phyloP scores from a whole-genome alignment of 2,329 filamentous ascomycete species.

The Ceratocystis albifundus region DNA sequence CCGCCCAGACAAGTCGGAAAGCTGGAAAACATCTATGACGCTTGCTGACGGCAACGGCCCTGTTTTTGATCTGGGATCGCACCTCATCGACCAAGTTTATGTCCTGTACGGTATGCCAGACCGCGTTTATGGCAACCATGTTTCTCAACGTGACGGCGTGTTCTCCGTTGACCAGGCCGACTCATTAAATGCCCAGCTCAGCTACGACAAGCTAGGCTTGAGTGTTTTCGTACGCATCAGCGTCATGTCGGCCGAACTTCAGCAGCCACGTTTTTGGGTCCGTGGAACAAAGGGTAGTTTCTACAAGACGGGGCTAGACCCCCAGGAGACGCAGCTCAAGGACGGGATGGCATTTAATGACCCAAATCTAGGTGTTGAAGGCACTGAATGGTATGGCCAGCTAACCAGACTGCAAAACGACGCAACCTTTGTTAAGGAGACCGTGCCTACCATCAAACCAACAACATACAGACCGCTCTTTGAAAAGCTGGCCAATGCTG shows the following conservation, averaged over 20 bases:
- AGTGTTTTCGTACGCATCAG: slow-evolving; percentile 59
- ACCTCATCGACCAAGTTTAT: slow-evolving; percentile 65
- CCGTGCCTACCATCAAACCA: slow-evolving; percentile 49
- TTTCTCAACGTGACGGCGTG: slow-evolving; percentile 48
- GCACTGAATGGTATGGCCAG: slow-evolving; percentile 43
- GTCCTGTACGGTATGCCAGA: slow-evolving; percentile 57
- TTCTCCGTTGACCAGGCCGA: slow-evolving; percentile 41
- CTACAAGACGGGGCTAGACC: slow-evolving; percentile 59
- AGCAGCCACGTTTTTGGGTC: slow-evolving; percentile 67
- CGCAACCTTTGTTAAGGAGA: slow-evolving; percentile 39
- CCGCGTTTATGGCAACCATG: slow-evolving; percentile 54
- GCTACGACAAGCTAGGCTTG: slow-evolving; percentile 47
- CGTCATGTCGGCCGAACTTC: slow-evolving; percentile 55
- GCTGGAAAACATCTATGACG: slow-evolving; percentile 54
- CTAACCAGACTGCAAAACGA: slow-evolving; percentile 45
- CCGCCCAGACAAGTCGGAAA: slow-evolving; percentile 42
- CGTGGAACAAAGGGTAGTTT: slow-evolving; percentile 63
- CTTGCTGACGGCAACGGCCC: slow-evolving; percentile 53
- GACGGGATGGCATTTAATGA: slow-evolving; percentile 51
- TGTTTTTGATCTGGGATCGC: slow-evolving; percentile 64
- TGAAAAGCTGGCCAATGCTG: slow-evolving; percentile 38
- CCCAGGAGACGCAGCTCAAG: slow-evolving; percentile 64
- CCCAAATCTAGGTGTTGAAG: slow-evolving; percentile 52
- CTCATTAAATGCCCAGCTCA: slow-evolving; percentile 51
- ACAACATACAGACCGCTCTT: slow-evolving; percentile 61